Evolutionary conservation across 768 basidiomycete genomes (phyloP).

Genomic region (Mrakia blollopis): DNA sequence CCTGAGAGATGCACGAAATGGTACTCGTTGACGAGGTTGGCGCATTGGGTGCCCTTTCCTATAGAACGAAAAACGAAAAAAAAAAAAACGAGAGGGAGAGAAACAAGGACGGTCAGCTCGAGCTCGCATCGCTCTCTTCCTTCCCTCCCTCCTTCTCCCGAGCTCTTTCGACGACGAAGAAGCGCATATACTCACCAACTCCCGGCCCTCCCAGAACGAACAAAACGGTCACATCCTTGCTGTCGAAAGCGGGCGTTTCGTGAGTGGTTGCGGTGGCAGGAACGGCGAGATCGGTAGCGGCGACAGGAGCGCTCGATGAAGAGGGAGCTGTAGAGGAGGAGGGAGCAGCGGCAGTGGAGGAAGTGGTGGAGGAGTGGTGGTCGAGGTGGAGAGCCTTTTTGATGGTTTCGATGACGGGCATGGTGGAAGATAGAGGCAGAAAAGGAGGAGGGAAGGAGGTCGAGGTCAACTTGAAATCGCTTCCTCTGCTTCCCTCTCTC

Average conservation of each 20-base stretch:
- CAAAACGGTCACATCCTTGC: constrained; percentile 71
- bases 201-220: constrained; percentile 97
- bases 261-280: constrained; percentile 49
- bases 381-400: constrained; percentile 29
- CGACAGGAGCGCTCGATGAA: neutral
- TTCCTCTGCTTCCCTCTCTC: neutral
- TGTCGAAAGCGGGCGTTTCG: constrained; percentile 54
- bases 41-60: constrained; percentile 98
- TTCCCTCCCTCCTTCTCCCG: neutral
- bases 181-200: constrained; percentile 65
- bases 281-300: neutral
- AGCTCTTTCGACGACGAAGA: neutral
- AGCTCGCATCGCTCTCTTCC: neutral
- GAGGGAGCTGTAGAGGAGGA: neutral
- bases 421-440: neutral
- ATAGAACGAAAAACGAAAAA: too few species aligned
- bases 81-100: neutral
- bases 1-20: constrained; percentile 91
- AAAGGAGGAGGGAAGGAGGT: neutral
- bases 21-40: constrained; percentile 72
- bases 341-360: neutral
- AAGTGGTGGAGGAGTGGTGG: neutral
- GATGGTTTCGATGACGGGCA: constrained; percentile 29
- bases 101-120: constrained; percentile 13
- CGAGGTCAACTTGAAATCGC: too few species aligned